Evolutionary conservation across 2,329 filamentous ascomycete species (phyloP), one percentile per base, ranked within the genome.

Genomic region (Aspergillus viridinutans): DNA sequence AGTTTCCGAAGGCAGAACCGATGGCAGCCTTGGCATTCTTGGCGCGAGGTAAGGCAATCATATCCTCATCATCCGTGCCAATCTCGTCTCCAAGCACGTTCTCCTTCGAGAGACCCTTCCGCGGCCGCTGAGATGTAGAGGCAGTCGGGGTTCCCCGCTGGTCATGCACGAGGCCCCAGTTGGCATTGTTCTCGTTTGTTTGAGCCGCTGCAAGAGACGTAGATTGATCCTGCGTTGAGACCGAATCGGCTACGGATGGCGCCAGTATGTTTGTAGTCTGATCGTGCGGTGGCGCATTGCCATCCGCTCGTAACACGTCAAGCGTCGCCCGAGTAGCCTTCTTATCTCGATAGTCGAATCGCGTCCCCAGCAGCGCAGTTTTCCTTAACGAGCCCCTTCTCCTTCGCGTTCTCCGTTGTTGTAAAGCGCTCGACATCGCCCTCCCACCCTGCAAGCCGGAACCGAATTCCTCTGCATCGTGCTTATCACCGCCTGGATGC

Each of bases 321-420:
- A 54, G 38, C 14, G 56, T 26, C 9, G 58, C 57, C 32, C 62
- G 56, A 5, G 47, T 49, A 17, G 58, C 50, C 50, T 66, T 69
- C 61, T 70, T 73, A 52, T 74, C 72, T 43, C 68, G 71, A 35
- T 66, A 65, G 54, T 75, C 69, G 38, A 74, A 60, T 21, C 73
- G 61, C 58, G 70, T 88, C 17, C 90, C 90, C 20, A 96, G 80
- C 50, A 96, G 79, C 26, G 91, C 92, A 10, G 90, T 90, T 74
- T 96, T 96, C 58, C 92, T 84, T 71, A 97, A 79, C 10, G 92
- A 96, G 3, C 91, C 92, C 70, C 89, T 90, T 58, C 92, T 85
- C 66, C 87, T 86, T 55, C 91, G 81, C 49, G 85, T 85, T 70
- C 80, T 79, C 55, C 70, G 82, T 57, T 81, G 78, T 62, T 76